Evolutionary conservation across 345 rosid genomes (phyloP).

Genomic region (Passiflora organensis): DNA sequence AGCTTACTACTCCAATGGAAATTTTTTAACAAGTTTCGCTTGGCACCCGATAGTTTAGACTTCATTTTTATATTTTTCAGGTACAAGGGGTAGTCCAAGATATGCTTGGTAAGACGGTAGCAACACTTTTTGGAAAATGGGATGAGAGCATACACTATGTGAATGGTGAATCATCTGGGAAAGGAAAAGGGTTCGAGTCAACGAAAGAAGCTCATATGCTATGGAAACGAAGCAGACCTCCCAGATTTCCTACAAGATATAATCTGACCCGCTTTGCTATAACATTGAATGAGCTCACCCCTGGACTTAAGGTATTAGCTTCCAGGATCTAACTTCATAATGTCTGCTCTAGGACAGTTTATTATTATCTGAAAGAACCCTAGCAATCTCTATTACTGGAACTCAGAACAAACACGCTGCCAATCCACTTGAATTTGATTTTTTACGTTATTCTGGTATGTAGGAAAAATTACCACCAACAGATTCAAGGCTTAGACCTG

Average conservation of each 20-base stretch:
- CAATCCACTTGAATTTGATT: too few relatives aligned
- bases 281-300: conserved; percentile 78
- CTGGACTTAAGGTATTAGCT: conserved; percentile 69
- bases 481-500: conserved; percentile 96
- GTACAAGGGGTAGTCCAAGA: conserved; percentile 92
- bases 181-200: conserved; percentile 59
- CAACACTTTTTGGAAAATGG: conserved; percentile 98
- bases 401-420: too few relatives aligned
- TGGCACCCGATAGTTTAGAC: too few relatives aligned
- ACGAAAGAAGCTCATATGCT: conserved; percentile 54
- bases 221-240: conserved; percentile 79
- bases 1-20: too few relatives aligned
- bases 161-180: conserved; percentile 67
- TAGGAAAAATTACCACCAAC: conserved; percentile 96
- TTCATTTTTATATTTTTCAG: conserved; percentile 31
- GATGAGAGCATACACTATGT: conserved; percentile 87
- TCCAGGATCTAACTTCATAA: too few relatives aligned
- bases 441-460: conserved; percentile 6
- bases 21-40: too few relatives aligned
- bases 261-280: conserved; percentile 87
- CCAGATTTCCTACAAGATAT: conserved; percentile 69
- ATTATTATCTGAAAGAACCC: too few relatives aligned
- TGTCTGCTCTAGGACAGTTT: too few relatives aligned
- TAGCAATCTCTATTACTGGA: too few relatives aligned
- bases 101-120: conserved; percentile 62